Base-by-base conservation (phyloP, 202 grass and related monocot species). In the Hordeum pubiflorum region DNA sequence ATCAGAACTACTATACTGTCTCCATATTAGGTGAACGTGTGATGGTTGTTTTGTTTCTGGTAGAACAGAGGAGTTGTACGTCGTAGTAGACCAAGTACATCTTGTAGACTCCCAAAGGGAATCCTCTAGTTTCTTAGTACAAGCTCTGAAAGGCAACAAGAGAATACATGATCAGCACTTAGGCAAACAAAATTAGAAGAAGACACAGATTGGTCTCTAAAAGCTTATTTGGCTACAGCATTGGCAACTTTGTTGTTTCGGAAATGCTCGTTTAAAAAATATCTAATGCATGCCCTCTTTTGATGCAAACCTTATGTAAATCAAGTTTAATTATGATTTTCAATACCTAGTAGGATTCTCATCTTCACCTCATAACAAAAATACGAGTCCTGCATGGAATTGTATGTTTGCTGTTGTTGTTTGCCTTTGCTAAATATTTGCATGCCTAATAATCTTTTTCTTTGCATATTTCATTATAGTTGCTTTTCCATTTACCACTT, bases 1-100 rank as follows among this genome's bases (percentile, higher is more conserved):
- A 58, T 44, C 54, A 72, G 41, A 31, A 72, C 66, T 58, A 32
- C 10, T 72, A 58, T 11, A 44, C 22, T 81, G 10, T 33, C 17
- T 44, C 24, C 79, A 40, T 23, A 36, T 58, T 14, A 44, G 79
- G 67, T 72, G 79, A 72, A 81, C 50, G 24, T 72, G 22, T 72
- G 69, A 48, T 50, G 41, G 23, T 48, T 72, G 14, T 54, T 54
- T 54, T 54, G 17, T 54, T 54, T 54, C 17, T 54, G 17, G 17
- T n/a, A 54, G 50, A 54, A 54, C 50, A 54, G 17, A 54, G 50
- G 50, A 54, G 50, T 54, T 54, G 50, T 54, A 54, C 6, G 7
- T 54, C 6, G 50, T 54, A 54, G 50, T 54, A 54, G 50, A 54
- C 17, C 18, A 6, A 54, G 17, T n/a, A 54, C 50, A 54, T 54